A percentile compares a stretch with the other conserved stretches of the same genome.
Evolutionary conservation across 352 stramenopile species (phyloP).

Genomic region (Pythium apleroticum): DNA sequence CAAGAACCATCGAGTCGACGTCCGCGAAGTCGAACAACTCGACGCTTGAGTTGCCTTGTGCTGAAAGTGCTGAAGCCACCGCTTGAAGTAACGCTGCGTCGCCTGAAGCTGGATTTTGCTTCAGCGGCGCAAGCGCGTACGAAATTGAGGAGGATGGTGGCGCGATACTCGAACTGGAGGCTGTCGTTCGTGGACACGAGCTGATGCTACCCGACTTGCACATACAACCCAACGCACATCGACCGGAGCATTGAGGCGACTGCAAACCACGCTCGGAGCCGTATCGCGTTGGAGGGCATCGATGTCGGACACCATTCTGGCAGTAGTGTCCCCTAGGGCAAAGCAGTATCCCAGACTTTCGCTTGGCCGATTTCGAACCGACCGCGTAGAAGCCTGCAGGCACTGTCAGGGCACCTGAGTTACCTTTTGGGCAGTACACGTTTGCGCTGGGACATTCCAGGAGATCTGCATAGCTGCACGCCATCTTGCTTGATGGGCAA

Average conservation of each 20-base stretch:
- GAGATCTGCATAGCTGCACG: conserved; percentile 43
- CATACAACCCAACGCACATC: conserved; percentile 44
- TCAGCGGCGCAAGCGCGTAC: conserved; percentile 35
- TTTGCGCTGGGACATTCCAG: conserved; percentile 34
- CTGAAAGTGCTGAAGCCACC: background rate
- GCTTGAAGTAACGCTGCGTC: conserved; percentile 13
- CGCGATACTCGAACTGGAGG: conserved; percentile 26
- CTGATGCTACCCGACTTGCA: conserved; percentile 51
- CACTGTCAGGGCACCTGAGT: conserved; percentile 34
- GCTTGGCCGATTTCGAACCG: conserved; percentile 34
- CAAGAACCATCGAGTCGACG: conserved; percentile 34
- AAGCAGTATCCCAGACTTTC: conserved; percentile 30
- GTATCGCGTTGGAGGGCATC: conserved; percentile 49
- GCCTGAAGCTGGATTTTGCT: conserved; percentile 17
- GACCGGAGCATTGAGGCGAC: conserved; percentile 43
- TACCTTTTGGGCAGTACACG: conserved; percentile 51
- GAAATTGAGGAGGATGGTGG: conserved; percentile 34
- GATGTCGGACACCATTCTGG: conserved; percentile 34
- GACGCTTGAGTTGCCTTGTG: conserved; percentile 10
- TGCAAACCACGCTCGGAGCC: conserved; percentile 36
- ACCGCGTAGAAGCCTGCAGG: conserved; percentile 49
- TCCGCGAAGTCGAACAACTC: conserved; percentile 55
- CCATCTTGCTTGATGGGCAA: conserved; percentile 25
- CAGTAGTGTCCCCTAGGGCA: conserved; percentile 60
- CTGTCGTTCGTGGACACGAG: conserved; percentile 37